phyloP scores from a whole-genome alignment of 352 stramenopile genomes.

The Blastocystis hominis region DNA sequence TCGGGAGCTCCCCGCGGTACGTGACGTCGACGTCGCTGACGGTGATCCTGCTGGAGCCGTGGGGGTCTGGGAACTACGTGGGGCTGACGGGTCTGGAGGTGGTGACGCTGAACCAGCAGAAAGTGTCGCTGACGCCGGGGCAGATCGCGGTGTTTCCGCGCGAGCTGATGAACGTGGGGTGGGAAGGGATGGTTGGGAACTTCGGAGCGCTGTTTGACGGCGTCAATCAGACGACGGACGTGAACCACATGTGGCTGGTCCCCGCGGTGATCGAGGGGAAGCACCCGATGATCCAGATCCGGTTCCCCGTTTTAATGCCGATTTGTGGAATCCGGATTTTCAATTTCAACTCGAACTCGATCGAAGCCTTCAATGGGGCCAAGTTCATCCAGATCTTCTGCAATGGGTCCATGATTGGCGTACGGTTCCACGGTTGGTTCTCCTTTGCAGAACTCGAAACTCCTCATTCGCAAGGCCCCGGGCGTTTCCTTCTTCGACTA shows the following conservation, averaged over 20 bases:
- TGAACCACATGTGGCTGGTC: conserved; percentile 6
- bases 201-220: background rate
- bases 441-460: background rate
- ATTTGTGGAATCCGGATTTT: background rate
- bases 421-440: background rate
- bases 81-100: conserved; percentile 1
- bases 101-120: background rate
- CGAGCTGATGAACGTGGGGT: background rate
- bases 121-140: background rate
- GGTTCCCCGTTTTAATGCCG: background rate
- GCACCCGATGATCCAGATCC: background rate
- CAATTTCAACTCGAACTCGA: background rate
- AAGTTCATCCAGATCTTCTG: conserved; percentile 6
- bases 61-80: background rate
- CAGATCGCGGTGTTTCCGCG: background rate
- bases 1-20: background rate
- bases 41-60: background rate
- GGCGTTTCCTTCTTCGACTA: conserved; percentile 11
- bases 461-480: background rate
- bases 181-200: background rate
- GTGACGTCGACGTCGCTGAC: background rate
- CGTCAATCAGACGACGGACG: background rate
- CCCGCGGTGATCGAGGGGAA: background rate
- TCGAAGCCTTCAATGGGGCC: background rate
- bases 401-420: background rate